phyloP scores from a whole-genome alignment of 805 yeast species.

The Starmerella davenportii region DNA sequence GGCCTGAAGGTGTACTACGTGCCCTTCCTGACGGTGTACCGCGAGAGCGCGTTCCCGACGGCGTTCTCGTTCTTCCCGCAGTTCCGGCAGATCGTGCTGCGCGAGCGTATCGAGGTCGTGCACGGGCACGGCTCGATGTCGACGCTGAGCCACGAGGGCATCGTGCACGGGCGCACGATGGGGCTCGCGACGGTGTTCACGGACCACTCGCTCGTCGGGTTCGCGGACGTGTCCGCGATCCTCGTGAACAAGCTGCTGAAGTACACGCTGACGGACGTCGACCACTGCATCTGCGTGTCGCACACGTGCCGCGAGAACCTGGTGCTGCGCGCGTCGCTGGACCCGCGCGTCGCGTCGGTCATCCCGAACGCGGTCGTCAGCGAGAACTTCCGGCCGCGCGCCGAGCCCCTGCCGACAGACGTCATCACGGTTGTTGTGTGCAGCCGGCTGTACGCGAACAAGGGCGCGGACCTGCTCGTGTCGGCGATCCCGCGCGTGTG shows the following conservation, averaged over 20 bases:
- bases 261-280: conserved; percentile 69
- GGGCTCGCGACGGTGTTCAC: conserved; percentile 83
- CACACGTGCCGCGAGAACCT: conserved; percentile 94
- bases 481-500: conserved; percentile 79
- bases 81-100: conserved; percentile 60
- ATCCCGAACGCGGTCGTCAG: conserved; percentile 95
- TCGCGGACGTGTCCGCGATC: conserved; percentile 67
- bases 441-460: conserved; percentile 82
- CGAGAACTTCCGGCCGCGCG: conserved; percentile 39
- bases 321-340: conserved; percentile 66
- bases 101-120: conserved; percentile 74
- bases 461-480: conserved; percentile 79
- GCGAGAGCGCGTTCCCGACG: conserved; percentile 76
- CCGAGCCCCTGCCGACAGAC: conserved; percentile 13
- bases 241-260: conserved; percentile 72
- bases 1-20: conserved; percentile 87
- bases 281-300: conserved; percentile 89
- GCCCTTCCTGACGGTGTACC: conserved; percentile 61
- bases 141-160: conserved; percentile 71
- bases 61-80: conserved; percentile 79
- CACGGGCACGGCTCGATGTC: conserved; percentile 93
- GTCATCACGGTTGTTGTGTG: conserved; percentile 72
- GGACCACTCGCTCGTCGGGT: conserved; percentile 90
- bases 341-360: conserved; percentile 64
- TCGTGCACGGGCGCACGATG: conserved; percentile 84